Base-by-base conservation (phyloP, 2,329 filamentous ascomycete genomes). In the Chalara sp. region DNA sequence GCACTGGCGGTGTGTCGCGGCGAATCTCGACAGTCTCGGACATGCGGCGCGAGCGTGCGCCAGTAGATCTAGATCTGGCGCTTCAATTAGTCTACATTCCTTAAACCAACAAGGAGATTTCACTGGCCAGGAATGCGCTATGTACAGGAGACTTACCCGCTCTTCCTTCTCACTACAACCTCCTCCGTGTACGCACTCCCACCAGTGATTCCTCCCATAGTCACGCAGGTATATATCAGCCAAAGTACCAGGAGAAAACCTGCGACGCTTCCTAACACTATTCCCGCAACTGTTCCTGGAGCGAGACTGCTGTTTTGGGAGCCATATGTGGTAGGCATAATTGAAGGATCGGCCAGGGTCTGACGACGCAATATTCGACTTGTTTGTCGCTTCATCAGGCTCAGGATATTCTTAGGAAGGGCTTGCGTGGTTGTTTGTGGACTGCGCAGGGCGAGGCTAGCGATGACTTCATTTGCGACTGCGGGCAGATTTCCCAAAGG, bases 241-340 rank as follows among this genome's bases (percentile, higher is more conserved):
- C 74, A 79, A 33, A 76, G 65, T 32, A 80, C 54, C 5, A 80
- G 65, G 29, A 80, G 64, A 64, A 79, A 78, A 44, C 74, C 77
- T 6, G 67, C 70, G 28, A 80, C 72, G 50, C 70, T 73, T 54
- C 77, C 77, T 30, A 80, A 68, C 5, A 78, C 76, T 52, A 84
- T 83, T 49, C 81, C 82, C 7, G 74, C 79, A 1, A 85, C 75
- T 39, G 75, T 74, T 49, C 78, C 81, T 0, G 81, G 75, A 1
- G 71, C 44, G 0, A 80, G 80, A 5, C 79, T 75, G 30, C 68
- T 60, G 62, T 76, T 67, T 33, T 79, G 68, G 48, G 72, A 70
- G 44, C 74, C 71, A 66, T 86, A 86, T 58, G 79, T 79, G 30
- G 78, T 75, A 1, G 82, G 81, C 58, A 86, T 82, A 54, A 80